Percentiles rank a stretch among this genome's conserved stretches.
Evolutionary conservation across 306 rosid genomes (phyloP).

Genomic region (Pyrus communis): DNA sequence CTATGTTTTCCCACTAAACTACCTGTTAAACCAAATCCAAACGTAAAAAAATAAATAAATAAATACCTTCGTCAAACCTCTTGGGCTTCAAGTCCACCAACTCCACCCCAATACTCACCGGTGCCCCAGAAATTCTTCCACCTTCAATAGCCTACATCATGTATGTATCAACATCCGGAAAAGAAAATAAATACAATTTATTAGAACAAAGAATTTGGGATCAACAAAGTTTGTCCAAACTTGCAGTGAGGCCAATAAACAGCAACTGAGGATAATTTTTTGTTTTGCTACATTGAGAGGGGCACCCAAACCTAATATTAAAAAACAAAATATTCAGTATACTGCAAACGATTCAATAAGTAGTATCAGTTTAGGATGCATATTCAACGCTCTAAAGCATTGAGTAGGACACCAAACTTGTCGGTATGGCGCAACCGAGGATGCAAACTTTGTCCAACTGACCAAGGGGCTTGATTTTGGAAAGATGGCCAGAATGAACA

Average conservation of each 20-base stretch:
- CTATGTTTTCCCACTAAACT: background rate
- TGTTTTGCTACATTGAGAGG: too few species aligned
- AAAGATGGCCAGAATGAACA: too few species aligned
- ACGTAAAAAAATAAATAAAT: background rate
- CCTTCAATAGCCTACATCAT: constrained; percentile 36
- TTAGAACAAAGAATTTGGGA: too few species aligned
- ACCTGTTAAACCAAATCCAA: background rate
- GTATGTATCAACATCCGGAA: background rate
- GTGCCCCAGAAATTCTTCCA: constrained; percentile 31
- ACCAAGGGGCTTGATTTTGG: too few species aligned
- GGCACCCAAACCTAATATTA: too few species aligned
- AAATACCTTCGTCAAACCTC: constrained; percentile 30
- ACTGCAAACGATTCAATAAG: too few species aligned
- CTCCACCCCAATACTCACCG: constrained; percentile 29
- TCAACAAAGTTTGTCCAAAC: background rate
- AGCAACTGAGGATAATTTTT: constrained; percentile 24
- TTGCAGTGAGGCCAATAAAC: constrained; percentile 34
- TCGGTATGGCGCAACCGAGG: too few species aligned
- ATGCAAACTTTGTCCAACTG: too few species aligned
- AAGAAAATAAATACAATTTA: background rate
- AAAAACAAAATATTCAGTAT: too few species aligned
- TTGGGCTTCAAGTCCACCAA: constrained; percentile 19
- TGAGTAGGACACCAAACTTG: too few species aligned
- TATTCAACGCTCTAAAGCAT: too few species aligned
- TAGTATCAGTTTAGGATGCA: too few species aligned